Percentiles rank a stretch among this genome's conserved stretches.
These are phyloP conservation scores for Stygiomarasmius scandens DNA, from an alignment of 1,284 basidiomycete species.

Conservation along the genomic window DNA sequence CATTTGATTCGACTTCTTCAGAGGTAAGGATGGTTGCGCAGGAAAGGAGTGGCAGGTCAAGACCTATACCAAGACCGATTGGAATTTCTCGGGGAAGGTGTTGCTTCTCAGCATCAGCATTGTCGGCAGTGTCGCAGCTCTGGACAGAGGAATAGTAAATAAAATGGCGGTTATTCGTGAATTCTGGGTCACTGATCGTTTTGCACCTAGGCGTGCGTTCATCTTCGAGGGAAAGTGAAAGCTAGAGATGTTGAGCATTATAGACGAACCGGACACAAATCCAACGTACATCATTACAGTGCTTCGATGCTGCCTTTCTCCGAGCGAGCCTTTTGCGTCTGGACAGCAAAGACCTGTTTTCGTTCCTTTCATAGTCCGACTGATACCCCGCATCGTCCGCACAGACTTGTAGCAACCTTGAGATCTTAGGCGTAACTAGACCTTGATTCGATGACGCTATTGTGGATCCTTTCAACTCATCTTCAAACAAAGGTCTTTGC, in stretches of 20 bases:
- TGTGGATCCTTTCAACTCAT: too few species aligned
- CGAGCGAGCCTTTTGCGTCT: not conserved
- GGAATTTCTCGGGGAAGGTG: not conserved
- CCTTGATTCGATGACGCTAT: not conserved
- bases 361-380: not conserved
- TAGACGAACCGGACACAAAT: too few species aligned
- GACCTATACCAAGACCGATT: not conserved
- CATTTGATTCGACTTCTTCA: not conserved
- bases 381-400: not conserved
- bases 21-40: not conserved
- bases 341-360: not conserved
- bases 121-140: too few species aligned
- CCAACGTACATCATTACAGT: too few species aligned
- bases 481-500: too few species aligned
- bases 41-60: not conserved
- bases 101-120: too few species aligned
- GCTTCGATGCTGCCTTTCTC: not conserved
- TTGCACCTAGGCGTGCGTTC: not conserved
- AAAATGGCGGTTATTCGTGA: too few species aligned
- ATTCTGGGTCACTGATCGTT: not conserved
- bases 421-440: not conserved
- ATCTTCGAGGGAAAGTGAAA: too few species aligned
- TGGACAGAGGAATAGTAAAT: too few species aligned
- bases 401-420: not conserved
- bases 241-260: too few species aligned